These are phyloP conservation scores for Trichoderma simmonsii DNA, from an alignment of 2,329 filamentous ascomycete species.

Conservation along the genomic window DNA sequence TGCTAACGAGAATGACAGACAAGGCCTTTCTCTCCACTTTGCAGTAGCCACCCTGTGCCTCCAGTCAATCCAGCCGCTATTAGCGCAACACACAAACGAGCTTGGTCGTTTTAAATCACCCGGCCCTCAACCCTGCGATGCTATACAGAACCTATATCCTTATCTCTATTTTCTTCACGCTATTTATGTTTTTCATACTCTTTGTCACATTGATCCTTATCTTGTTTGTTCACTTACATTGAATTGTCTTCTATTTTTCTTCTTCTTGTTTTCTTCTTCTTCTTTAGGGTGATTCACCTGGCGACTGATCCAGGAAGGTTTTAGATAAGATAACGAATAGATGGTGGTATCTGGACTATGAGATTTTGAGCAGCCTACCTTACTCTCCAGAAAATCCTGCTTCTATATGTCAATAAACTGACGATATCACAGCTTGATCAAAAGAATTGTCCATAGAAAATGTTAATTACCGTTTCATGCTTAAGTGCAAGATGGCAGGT, in stretches of 20 bases:
- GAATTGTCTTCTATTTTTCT: background rate
- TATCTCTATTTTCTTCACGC: background rate
- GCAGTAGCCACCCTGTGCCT: background rate
- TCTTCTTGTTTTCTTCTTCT: too few species aligned
- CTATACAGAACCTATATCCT: background rate
- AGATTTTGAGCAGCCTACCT: background rate
- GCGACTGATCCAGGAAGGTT: background rate
- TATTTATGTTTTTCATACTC: background rate
- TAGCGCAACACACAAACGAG: background rate
- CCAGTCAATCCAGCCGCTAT: background rate
- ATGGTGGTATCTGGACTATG: background rate
- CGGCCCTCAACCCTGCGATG: background rate
- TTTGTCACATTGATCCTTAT: background rate
- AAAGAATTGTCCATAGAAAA: too few species aligned
- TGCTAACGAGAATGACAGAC: background rate
- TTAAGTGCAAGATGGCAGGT: too few species aligned
- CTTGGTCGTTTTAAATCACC: background rate
- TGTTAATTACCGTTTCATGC: too few species aligned
- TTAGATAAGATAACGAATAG: background rate
- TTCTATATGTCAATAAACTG: too few species aligned
- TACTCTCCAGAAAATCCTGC: background rate
- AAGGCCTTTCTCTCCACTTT: background rate
- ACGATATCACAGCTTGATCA: too few species aligned
- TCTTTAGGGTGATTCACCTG: background rate
- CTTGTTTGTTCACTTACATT: background rate